Evolutionary conservation across 2,329 filamentous ascomycete species (phyloP), one percentile per base, ranked within the genome.

Genomic region (Calonectria pseudoturangicola): DNA sequence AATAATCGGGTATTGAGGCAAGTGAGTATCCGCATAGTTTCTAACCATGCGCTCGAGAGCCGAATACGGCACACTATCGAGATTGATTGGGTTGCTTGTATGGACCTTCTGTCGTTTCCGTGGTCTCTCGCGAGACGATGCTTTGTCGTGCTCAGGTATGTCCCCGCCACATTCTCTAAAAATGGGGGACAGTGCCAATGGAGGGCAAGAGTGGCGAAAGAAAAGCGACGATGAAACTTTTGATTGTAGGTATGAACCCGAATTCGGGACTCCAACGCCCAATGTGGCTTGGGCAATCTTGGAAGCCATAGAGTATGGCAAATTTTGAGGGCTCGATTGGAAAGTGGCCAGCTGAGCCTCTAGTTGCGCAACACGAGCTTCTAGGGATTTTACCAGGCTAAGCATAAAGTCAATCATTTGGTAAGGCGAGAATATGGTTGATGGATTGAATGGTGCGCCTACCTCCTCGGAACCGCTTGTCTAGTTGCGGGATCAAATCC

Each of bases 401-500:
- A 6, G 2, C 8, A 16, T 8, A 28, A 27, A 43, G 56, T 62
- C 8, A 45, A 8, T 62, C 10, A 62, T 62, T 15, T 3, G 28
- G 21, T 43, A 16, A 21, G 28, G 21, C 12, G 12, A 45, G n/a
- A 9, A 16, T 21, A n/a, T 2, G 18, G 28, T 15, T 2, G 8
- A 4, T 3, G 9, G 30, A 9, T 33, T 33, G 30, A 33, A 9
- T 33, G 30, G 30, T 33, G 30, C 4, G 30, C 21, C 7, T 62
- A 62, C 56, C 56, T 62, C 16, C 56, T 43, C n/a, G 56, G 56
- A 62, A 62, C 56, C 10, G 56, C 56, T 21, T 62, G 56, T 12
- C 56, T 62, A 6, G 56, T 62, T 45, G 39, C 39, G 16, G 56
- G 56, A 41, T 62, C 56, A 30, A 62, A 62, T 8, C 56, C 56